Base-by-base conservation (phyloP, 805 yeast genomes). In the Zygoascus ofunaensis region DNA sequence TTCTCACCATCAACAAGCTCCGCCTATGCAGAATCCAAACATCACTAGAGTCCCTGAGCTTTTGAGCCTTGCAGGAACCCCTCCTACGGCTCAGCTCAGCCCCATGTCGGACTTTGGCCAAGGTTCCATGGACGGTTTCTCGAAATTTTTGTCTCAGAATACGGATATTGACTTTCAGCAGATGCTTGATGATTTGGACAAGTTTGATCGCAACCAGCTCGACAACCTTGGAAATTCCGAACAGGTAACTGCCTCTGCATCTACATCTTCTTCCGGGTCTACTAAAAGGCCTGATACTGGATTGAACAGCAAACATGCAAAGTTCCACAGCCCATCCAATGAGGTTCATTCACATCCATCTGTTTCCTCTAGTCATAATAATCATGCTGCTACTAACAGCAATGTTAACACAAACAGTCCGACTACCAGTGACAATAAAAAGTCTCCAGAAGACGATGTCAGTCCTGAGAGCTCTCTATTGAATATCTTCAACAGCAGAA, bases 401-500 rank as follows among this genome's bases (percentile, higher is more conserved):
- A 26, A 26, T 7, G 30, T 8, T 8, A 26, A 12, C 30, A 26
- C 7, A 26, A 26, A 8, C 7, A 12, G 12, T 8, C 7, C 12
- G 10, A 26, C 7, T 7, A 26, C 7, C 8, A 39, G 30, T 5
- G 24, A 5, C 12, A 14, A n/a, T 19, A 19, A 26, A 28, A n/a
- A 32, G 32, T 5, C 18, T 18, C 12, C 15, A 21, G 22, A 37
- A 22, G 19, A 30, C 33, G 19, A 17, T 26, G 24, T 15, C 18
- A 30, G 32, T 15, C 34, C 40, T 8, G 30, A 26, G 12, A 26
- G 33, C 41, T 19, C 12, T 17, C n/a, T 14, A 7, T 12, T 12
- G 37, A 26, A 7, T 24, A 30, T 37, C 17, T 18, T 44, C 34
- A 36, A 30, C 22, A n/a, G n/a, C n/a, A n/a, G n/a, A n/a, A n/a